Conservation (phyloP, 2,329 filamentous ascomycete species). For the Talaromyces amestolkiae region DNA sequence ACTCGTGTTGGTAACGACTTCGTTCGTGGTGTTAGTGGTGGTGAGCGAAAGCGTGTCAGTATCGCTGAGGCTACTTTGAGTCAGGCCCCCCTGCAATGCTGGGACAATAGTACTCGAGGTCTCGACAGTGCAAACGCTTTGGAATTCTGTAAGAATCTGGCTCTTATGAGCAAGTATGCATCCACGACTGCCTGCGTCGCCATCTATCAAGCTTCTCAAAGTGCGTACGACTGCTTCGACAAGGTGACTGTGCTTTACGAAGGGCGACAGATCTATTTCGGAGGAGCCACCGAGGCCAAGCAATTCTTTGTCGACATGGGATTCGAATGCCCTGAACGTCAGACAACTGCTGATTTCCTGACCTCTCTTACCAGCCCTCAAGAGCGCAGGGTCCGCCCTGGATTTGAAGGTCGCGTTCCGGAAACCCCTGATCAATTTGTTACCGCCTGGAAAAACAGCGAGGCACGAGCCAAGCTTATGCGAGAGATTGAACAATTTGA, state of each 20-base stretch:
- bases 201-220: slow-evolving; percentile 54
- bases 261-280: slow-evolving; percentile 75
- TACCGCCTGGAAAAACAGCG: slow-evolving; percentile 54
- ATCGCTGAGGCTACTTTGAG: slow-evolving; percentile 56
- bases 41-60: slow-evolving; percentile 60
- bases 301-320: slow-evolving; percentile 68
- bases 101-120: slow-evolving; percentile 53
- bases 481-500: slow-evolving; percentile 47
- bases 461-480: slow-evolving; percentile 44
- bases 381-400: slow-evolving; percentile 57
- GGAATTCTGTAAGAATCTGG: slow-evolving; percentile 55
- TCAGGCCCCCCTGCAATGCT: slow-evolving; percentile 48
- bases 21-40: slow-evolving; percentile 61
- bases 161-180: slow-evolving; percentile 50
- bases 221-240: slow-evolving; percentile 62
- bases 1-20: slow-evolving; percentile 55
- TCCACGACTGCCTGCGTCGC: slow-evolving; percentile 54
- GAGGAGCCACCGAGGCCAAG: slow-evolving; percentile 59
- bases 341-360: slow-evolving; percentile 70
- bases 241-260: slow-evolving; percentile 72
- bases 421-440: slow-evolving; percentile 70
- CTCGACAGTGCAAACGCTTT: slow-evolving; percentile 56
- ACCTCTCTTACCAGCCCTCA: slow-evolving; percentile 66
- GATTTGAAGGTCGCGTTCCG: slow-evolving; percentile 63
- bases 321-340: slow-evolving; percentile 65